Base-by-base conservation (phyloP, 192 early-diverging fungal species). In the Geranomyces michiganensis region DNA sequence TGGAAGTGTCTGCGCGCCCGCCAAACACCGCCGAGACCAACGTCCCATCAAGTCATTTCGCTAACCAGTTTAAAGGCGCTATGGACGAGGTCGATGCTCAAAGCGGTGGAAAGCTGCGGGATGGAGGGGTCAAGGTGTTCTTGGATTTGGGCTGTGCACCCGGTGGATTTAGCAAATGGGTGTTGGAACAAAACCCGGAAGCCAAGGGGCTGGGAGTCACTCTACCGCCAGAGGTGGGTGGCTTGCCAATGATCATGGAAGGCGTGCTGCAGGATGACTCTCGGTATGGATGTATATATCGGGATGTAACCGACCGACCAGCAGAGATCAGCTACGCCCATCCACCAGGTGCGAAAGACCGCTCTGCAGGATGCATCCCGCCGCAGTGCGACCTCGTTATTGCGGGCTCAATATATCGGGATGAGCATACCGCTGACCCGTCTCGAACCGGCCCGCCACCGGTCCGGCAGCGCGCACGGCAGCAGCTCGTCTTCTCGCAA, bases 221-320 rank as follows among this genome's bases (percentile, higher is more conserved):
- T 2, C 59, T 72, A 30, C 61, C 70, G 7, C 70, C 62, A 19
- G 70, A 72, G 46, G 49, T 72, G 70, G 70, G 33, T 17, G 70
- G 70, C 0, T 30, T 72, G 26, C 70, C 70, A n/a, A 72, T 72
- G 70, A 60, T 72, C 43, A 19, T 72, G 45, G 70, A 70, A 43
- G 68, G 68, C n/a, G 56, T 61, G 12, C 32, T 70, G 56, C 32
- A 53, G 13, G 68, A 70, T 22, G 22, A 27, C 7, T 2, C 41
- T 15, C 70, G 70, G 8, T 72, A 72, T 47, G 24, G 48, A 8
- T 72, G 30, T 22, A 32, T 53, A 0, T 72, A 72, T 27, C 21
- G 62, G 10, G 70, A 72, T 33, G 70, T 72, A n/a, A 72, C 70
- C 1, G 70, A 72, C 27, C 47, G 48, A 0, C 70, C 70, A 30